Evolutionary conservation across 495 filamentous ascomycete species (phyloP).

Genomic region (Symbiotaphrina buchneri): DNA sequence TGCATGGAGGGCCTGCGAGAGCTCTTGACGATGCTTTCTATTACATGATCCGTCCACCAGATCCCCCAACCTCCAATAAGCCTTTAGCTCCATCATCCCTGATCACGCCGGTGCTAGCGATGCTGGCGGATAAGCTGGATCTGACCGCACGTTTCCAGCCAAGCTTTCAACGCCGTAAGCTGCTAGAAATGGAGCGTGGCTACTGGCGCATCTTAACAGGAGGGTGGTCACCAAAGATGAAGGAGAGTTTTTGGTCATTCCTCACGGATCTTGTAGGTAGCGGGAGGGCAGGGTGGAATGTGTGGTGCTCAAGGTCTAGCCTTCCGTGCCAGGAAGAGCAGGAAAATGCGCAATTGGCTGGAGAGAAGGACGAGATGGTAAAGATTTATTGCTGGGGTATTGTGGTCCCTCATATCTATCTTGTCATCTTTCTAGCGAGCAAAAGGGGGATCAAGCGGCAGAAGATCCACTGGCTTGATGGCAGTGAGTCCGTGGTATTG

Average conservation of each 20-base stretch:
- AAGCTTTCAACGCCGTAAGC: constrained; percentile 18
- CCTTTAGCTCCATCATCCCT: constrained; percentile 10
- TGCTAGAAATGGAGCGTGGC: constrained; percentile 37
- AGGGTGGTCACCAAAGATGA: constrained; percentile 17
- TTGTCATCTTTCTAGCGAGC: constrained; percentile 40
- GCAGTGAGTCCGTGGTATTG: no score
- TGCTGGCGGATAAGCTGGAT: constrained; percentile 26
- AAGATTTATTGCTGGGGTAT: constrained; percentile 47
- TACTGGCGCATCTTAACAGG: constrained; percentile 37
- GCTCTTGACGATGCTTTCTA: neutral
- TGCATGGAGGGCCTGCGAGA: neutral
- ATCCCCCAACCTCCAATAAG: constrained; percentile 1
- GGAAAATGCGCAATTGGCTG: neutral
- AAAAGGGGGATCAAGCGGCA: constrained; percentile 15
- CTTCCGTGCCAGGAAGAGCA: neutral
- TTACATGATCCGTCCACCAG: constrained; percentile 5
- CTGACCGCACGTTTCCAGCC: constrained; percentile 28
- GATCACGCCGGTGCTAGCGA: constrained; percentile 29
- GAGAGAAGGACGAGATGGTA: constrained; percentile 10
- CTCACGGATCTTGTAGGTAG: constrained; percentile 31
- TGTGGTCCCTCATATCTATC: constrained; percentile 35
- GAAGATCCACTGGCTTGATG: no score
- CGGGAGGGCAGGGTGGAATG: constrained; percentile 44
- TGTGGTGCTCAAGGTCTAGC: constrained; percentile 18
- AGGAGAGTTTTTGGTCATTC: constrained; percentile 33